Percentiles rank a stretch among this genome's conserved stretches.
phyloP scores from a whole-genome alignment of 768 basidiomycete genomes.

The Fomitopsis pulvina region DNA sequence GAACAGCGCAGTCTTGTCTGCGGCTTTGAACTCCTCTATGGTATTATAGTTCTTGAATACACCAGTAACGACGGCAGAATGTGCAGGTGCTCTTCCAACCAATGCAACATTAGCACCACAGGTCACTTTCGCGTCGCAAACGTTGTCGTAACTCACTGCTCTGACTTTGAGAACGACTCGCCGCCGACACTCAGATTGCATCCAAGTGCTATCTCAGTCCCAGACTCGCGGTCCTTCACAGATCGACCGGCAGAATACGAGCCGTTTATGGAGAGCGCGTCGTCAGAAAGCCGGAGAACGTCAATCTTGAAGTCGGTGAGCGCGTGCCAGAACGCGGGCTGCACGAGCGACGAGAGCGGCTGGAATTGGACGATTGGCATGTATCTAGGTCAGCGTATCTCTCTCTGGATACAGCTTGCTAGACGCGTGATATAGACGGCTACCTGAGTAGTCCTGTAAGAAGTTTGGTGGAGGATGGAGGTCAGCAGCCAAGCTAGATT shows the following conservation, averaged over 20 bases:
- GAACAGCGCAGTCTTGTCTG: conserved; percentile 86
- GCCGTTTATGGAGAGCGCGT: conserved; percentile 53
- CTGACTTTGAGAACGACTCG: conserved; percentile 51
- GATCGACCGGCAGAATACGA: conserved; percentile 67
- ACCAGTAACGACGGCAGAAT: conserved; percentile 52
- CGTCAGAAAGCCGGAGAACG: conserved; percentile 76
- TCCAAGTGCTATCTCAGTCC: conserved; percentile 63
- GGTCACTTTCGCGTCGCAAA: background rate
- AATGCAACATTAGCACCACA: background rate
- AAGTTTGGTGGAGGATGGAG: no score
- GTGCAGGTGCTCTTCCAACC: conserved; percentile 33
- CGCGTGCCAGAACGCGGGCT: conserved; percentile 91
- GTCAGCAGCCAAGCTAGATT: no score
- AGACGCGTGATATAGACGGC: no score
- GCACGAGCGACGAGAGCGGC: conserved; percentile 80
- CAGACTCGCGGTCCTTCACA: conserved; percentile 72
- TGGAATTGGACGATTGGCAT: conserved; percentile 64
- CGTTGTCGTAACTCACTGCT: conserved; percentile 33
- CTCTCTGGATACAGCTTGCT: no score
- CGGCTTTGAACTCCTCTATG: conserved; percentile 89
- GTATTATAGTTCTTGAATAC: conserved; percentile 93
- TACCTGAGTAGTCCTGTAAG: no score
- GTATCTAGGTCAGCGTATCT: no score
- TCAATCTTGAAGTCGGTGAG: conserved; percentile 89
- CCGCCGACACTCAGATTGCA: conserved; percentile 59